Evolutionary conservation across 2,329 filamentous ascomycete species (phyloP), one percentile per base, ranked within the genome.

Genomic region (Septoria linicola): DNA sequence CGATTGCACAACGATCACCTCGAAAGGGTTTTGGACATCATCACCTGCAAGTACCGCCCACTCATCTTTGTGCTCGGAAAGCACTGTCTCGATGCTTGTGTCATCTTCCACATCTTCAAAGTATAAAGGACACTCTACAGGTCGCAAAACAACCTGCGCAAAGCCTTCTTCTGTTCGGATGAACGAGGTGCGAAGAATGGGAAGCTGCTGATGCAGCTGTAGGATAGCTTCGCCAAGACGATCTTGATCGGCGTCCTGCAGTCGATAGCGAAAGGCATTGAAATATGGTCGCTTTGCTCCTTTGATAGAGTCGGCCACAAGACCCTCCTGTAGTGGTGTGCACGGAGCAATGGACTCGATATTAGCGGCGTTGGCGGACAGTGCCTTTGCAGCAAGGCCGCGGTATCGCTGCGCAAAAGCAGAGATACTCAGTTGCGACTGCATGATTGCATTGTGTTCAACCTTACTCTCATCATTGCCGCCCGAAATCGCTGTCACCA

Each of bases 321-420:
- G 92, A 0, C 90, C 91, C 66, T 92, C 83, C 63, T 96, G 91
- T 1, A 96, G 73, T 0, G 90, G 81, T 1, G 91, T 95, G 65
- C 91, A 96, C 3, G 90, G 91, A 0, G 82, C 82, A 44, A 96
- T 80, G 51, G 81, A 80, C 63, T 93, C 86, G 8, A 96, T 78
- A 1, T 82, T 73, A 4, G 70, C 64, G 1, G 73, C 67, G 0
- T 72, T 61, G 1, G 85, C 57, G 0, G 70, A 69, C 0, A 95
- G 71, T 3, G 73, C 69, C 5, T 73, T 73, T 14, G 80, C 80
- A 5, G 80, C 76, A 5, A 68, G 59, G 8, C 76, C 69, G 4
- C 77, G 73, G 66, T 89, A 76, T 45, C 78, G 78, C 59, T 89
- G 84, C 10, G 76, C 76, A 58, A 81, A 84, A 0, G 85, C 85